Conservation (phyloP, 306 rosid species). For the Fragaria nilgerrensis region DNA sequence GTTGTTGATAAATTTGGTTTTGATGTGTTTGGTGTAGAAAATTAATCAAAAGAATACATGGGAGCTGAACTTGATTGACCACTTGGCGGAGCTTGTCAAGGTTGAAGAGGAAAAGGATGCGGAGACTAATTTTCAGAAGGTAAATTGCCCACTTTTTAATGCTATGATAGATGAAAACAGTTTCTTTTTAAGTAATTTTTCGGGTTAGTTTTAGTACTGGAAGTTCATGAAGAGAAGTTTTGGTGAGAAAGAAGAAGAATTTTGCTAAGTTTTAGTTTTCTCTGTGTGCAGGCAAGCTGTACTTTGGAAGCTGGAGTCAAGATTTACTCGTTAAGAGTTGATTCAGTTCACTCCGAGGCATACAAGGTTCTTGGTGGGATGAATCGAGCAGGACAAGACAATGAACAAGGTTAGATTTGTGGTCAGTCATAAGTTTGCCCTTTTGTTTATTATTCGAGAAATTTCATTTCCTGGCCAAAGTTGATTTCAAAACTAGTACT, state of each 20-base stretch:
- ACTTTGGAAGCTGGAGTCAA: constrained; percentile 98
- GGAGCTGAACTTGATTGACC: constrained; percentile 93
- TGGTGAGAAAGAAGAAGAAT: background rate
- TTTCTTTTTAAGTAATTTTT: background rate
- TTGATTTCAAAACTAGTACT: background rate
- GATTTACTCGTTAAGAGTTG: constrained; percentile 86
- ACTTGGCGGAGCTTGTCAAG: constrained; percentile 79
- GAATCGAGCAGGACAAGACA: constrained; percentile 93
- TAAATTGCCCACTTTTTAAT: constrained; percentile 15
- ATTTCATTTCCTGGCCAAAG: background rate
- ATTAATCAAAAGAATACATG: constrained; percentile 95
- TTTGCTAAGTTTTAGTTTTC: constrained; percentile 10
- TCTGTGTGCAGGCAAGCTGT: constrained; percentile 76
- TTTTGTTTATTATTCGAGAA: background rate
- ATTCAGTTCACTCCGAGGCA: constrained; percentile 93
- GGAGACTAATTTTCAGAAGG: constrained; percentile 97
- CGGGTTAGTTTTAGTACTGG: background rate
- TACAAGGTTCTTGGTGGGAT: constrained; percentile 97
- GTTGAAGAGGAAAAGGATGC: constrained; percentile 68
- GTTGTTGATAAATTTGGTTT: background rate
- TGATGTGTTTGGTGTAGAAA: constrained; percentile 57
- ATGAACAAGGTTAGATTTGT: constrained; percentile 60
- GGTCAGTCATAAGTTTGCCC: constrained; percentile 10
- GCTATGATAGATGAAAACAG: constrained; percentile 10
- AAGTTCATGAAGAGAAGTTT: background rate